phyloP scores from a whole-genome alignment of 768 basidiomycete species.

The Boletus sensibilis region DNA sequence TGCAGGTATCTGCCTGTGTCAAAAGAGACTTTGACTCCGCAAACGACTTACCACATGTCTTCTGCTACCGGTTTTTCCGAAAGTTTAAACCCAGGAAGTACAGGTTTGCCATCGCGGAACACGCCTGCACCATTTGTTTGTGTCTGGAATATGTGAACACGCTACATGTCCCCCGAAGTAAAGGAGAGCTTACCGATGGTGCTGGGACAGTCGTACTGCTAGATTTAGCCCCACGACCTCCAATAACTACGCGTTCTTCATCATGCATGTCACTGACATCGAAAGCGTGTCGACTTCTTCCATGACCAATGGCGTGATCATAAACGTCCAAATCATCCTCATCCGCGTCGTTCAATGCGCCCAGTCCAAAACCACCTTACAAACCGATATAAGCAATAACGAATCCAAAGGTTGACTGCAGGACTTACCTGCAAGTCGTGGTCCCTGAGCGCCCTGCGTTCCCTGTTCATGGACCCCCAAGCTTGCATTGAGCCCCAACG shows the following conservation, averaged over 20 bases:
- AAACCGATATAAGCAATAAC: conserved; percentile 5
- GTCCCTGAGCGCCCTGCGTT: conserved; percentile 37
- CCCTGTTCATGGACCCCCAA: conserved; percentile 40
- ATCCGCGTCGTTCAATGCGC: conserved; percentile 90
- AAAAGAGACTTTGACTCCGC: conserved; percentile 13
- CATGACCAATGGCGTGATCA: conserved; percentile 42
- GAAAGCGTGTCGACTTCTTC: conserved; percentile 58
- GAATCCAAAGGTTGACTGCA: neutral
- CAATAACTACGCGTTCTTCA: conserved; percentile 51
- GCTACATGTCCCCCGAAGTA: neutral
- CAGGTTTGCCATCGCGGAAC: conserved; percentile 74
- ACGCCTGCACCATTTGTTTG: conserved; percentile 16
- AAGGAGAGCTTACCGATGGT: conserved; percentile 12
- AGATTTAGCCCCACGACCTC: conserved; percentile 27
- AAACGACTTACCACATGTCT: conserved; percentile 58
- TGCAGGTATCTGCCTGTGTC: conserved; percentile 32
- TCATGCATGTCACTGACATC: conserved; percentile 65
- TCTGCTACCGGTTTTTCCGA: conserved; percentile 65
- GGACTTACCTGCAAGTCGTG: conserved; percentile 55
- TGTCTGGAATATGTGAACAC: conserved; percentile 24
- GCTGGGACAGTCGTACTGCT: neutral
- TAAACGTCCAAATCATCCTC: conserved; percentile 90
- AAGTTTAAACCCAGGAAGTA: conserved; percentile 75
- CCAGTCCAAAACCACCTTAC: conserved; percentile 83
- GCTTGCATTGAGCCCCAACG: conserved; percentile 58